Conservation (phyloP, 305 asterid species). For the Fraxinus sp. region DNA sequence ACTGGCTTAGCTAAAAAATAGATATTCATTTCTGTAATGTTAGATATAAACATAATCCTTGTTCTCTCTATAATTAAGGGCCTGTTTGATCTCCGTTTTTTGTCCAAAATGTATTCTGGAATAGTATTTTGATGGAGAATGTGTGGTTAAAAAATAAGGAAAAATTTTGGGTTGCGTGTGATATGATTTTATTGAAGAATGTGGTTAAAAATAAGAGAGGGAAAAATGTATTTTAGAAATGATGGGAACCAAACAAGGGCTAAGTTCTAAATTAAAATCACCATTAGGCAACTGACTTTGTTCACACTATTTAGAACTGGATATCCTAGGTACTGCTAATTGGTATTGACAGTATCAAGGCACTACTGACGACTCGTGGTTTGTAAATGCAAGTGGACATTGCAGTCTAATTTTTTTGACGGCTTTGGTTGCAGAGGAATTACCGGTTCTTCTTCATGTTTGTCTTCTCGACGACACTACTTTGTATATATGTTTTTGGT, state of each 20-base stretch:
- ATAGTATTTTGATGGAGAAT: too few species aligned
- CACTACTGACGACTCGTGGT: slow-evolving; percentile 4
- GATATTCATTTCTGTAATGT: neutral
- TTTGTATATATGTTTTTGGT: slow-evolving; percentile 78
- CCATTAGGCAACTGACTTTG: neutral
- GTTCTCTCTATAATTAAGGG: neutral
- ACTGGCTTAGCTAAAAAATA: neutral
- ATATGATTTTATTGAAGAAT: too few species aligned
- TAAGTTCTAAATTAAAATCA: neutral
- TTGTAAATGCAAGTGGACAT: neutral
- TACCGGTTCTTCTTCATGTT: slow-evolving; percentile 97
- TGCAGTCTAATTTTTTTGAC: slow-evolving; percentile 18
- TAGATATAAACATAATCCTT: neutral
- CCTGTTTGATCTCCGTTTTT: too few species aligned
- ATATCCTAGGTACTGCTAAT: neutral
- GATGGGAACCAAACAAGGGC: too few species aligned
- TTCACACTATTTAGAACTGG: neutral
- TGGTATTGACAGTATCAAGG: neutral
- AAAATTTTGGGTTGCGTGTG: too few species aligned
- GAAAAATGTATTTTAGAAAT: too few species aligned
- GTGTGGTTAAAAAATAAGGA: too few species aligned
- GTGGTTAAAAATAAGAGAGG: too few species aligned
- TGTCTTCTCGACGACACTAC: slow-evolving; percentile 92
- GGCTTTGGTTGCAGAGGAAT: slow-evolving; percentile 67
- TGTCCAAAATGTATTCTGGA: too few species aligned